Percentiles rank a stretch among this genome's conserved stretches.
Conservation (phyloP, 202 grass and related monocot species). For the Elaeis oleifera region DNA sequence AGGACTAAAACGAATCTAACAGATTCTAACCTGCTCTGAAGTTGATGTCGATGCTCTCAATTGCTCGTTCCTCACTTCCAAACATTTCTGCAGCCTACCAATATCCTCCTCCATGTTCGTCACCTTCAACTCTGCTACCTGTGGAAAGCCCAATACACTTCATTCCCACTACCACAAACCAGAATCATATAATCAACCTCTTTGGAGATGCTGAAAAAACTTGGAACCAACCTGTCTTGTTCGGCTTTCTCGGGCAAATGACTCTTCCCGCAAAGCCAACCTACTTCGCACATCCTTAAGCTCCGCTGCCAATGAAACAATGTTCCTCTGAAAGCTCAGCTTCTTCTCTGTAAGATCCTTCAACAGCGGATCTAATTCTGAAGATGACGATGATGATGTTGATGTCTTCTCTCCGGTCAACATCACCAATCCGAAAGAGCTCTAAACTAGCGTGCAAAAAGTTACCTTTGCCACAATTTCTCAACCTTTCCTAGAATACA, state of each 20-base stretch:
- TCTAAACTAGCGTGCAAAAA: neutral
- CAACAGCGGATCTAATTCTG: slow-evolving; percentile 59
- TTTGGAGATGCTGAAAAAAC: neutral
- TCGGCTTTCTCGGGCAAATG: slow-evolving; percentile 44
- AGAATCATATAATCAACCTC: neutral
- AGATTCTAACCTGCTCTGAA: slow-evolving; percentile 41
- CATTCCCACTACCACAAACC: neutral
- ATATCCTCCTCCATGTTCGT: slow-evolving; percentile 70
- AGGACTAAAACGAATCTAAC: neutral
- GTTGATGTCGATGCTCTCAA: slow-evolving; percentile 27
- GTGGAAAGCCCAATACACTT: neutral
- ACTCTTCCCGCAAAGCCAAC: slow-evolving; percentile 53
- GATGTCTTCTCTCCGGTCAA: neutral
- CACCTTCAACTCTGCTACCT: slow-evolving; percentile 60
- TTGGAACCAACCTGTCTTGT: slow-evolving; percentile 44
- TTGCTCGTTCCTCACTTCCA: slow-evolving; percentile 54
- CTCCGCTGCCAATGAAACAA: slow-evolving; percentile 65
- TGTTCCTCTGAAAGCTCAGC: slow-evolving; percentile 72
- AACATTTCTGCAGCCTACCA: slow-evolving; percentile 51
- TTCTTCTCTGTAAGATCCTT: slow-evolving; percentile 87
- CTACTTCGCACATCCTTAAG: slow-evolving; percentile 62
- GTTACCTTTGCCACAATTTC: no score
- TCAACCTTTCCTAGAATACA: neutral
- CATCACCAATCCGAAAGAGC: slow-evolving; percentile 5
- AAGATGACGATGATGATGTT: neutral